phyloP scores from a whole-genome alignment of 805 yeast genomes.

The Metschnikowia bowlesiae region DNA sequence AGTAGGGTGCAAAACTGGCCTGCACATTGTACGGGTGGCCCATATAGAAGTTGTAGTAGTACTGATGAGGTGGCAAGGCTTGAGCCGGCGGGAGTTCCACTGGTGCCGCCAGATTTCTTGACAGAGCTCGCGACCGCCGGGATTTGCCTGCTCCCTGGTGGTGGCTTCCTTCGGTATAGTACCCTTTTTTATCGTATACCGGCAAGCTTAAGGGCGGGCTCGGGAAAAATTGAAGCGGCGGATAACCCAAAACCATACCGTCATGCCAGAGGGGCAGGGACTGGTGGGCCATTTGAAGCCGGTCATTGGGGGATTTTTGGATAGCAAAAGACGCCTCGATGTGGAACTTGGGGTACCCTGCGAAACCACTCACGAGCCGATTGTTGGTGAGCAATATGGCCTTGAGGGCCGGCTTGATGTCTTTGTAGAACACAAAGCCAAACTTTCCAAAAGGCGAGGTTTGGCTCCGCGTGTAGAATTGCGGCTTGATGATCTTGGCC shows the following conservation, averaged over 20 bases:
- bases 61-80: not conserved
- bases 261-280: not conserved
- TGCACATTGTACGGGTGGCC: not conserved
- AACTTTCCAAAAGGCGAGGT: slow-evolving; percentile 14
- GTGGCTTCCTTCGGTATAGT: not conserved
- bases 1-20: slow-evolving; percentile 1
- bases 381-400: slow-evolving; percentile 59
- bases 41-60: not conserved
- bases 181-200: not conserved
- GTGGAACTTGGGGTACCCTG: slow-evolving; percentile 18
- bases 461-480: slow-evolving; percentile 24
- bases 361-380: slow-evolving; percentile 21
- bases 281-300: not conserved
- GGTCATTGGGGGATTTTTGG: slow-evolving; percentile 22
- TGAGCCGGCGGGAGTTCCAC: not conserved
- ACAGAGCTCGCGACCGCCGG: not conserved
- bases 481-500: slow-evolving; percentile 42
- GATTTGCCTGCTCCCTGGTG: not conserved
- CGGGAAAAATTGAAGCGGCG: too few relatives aligned
- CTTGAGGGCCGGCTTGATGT: slow-evolving; percentile 53
- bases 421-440: slow-evolving; percentile 65
- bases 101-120: not conserved
- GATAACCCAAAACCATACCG: not conserved
- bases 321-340: slow-evolving; percentile 40
- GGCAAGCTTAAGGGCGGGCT: not conserved